Evolutionary conservation across 1,139 yeast species (phyloP).

Genomic region (Komagataea norvegica): DNA sequence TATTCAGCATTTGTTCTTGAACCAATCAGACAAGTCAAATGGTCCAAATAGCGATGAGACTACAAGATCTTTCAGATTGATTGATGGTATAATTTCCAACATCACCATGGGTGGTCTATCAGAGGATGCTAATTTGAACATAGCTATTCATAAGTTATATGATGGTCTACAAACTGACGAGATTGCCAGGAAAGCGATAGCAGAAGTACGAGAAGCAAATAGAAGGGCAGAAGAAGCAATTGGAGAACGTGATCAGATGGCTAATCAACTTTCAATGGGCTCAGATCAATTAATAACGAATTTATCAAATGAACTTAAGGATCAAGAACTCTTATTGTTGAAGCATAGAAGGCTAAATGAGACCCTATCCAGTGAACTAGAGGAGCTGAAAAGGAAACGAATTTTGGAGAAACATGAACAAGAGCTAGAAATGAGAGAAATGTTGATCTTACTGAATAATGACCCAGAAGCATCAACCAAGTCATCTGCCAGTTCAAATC

Average conservation of each 20-base stretch:
- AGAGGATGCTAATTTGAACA: conserved; percentile 72
- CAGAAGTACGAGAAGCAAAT: conserved; percentile 65
- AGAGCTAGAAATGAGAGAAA: conserved; percentile 84
- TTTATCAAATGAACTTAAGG: conserved; percentile 63
- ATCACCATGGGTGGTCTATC: conserved; percentile 61
- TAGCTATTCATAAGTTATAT: conserved; percentile 74
- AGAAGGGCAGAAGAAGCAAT: conserved; percentile 73
- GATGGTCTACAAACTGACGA: conserved; percentile 88
- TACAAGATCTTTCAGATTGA: conserved; percentile 65
- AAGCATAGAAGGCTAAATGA: conserved; percentile 67
- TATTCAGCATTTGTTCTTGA: conserved; percentile 76
- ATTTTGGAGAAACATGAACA: conserved; percentile 77
- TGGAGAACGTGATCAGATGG: conserved; percentile 80
- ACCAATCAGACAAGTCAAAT: conserved; percentile 53
- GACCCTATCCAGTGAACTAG: conserved; percentile 60
- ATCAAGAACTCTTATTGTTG: conserved; percentile 63
- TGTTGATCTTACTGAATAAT: conserved; percentile 57
- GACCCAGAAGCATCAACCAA: conserved; percentile 16
- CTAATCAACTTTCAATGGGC: conserved; percentile 70
- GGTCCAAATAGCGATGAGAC: conserved; percentile 45
- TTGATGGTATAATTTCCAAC: conserved; percentile 80
- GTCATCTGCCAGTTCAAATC: conserved; percentile 32
- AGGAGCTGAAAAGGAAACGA: conserved; percentile 65
- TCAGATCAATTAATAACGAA: conserved; percentile 80
- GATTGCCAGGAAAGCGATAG: conserved; percentile 72